Evolutionary conservation across 768 basidiomycete species (phyloP), one percentile per base, ranked within the genome.

Genomic region (Psilocybe tampanensis): DNA sequence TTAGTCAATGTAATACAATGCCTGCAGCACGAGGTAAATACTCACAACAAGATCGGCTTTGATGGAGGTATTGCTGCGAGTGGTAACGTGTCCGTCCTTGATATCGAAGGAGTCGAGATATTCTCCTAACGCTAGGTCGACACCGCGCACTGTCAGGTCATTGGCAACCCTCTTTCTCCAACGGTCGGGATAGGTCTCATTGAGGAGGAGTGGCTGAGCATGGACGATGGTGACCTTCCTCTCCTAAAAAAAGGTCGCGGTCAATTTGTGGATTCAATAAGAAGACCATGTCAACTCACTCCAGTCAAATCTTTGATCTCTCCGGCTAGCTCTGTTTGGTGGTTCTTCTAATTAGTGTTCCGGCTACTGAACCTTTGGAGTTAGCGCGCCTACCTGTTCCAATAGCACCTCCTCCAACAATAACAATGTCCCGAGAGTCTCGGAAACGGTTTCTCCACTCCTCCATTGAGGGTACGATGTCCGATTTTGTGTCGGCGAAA

Each of bases 191-290:
- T 89, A 90, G 0, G 78, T 67, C 7, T 74, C 66, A 58, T 86
- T 87, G 56, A 90, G 73, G 33, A 88, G 78, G n/a, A 76, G 67
- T 1, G 60, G 49, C n/a, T 79, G 72, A 32, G 76, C 73, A 13
- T 90, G 89, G 8, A 91, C 80, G 52, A 91, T 77, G 21, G 86
- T 88, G 12, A 90, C 78, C 44, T 74, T 70, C 58, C 80, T 86
- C 19, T 66, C 55, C 78, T 81, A 44, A 33, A 52, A 42, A 29
- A 18, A 45, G 18, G 44, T 39, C 18, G 11, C 19, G 3, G 9
- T 17, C 2, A 9, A 32, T 32, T 15, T 24, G 34, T 19, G 43
- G 17, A 17, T 41, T 8, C 18, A 8, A 11, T 12, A 22, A 12
- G 2, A 47, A 17, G 21, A 11, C 12, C 15, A 18, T 19, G 42